Evolutionary conservation across 768 basidiomycete genomes (phyloP).

Genomic region (Boletus rubescentipes): DNA sequence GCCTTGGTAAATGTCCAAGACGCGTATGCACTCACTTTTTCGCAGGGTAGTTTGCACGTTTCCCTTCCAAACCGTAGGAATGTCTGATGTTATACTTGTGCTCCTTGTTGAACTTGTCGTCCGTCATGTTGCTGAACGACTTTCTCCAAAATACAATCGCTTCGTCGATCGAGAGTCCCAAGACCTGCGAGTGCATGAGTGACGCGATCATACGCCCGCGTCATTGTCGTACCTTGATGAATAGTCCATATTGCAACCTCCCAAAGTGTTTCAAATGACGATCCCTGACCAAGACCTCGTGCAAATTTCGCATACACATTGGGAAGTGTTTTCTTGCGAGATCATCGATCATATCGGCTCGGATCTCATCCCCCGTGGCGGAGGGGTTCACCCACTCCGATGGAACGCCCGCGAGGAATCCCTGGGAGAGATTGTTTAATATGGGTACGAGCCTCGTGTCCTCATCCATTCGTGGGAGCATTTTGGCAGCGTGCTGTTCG

Average conservation of each 20-base stretch:
- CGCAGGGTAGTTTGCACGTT: constrained; percentile 91
- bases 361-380: constrained; percentile 64
- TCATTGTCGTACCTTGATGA: constrained; percentile 73
- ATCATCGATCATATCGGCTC: constrained; percentile 92
- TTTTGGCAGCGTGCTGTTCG: constrained; percentile 74
- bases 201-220: neutral
- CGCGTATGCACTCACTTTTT: constrained; percentile 58
- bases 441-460: constrained; percentile 89
- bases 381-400: constrained; percentile 72
- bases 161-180: constrained; percentile 93
- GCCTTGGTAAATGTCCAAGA: neutral
- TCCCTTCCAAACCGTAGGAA: constrained; percentile 91
- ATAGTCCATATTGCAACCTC: constrained; percentile 86
- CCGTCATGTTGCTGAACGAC: constrained; percentile 74
- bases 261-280: constrained; percentile 92
- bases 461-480: constrained; percentile 89
- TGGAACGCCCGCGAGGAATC: constrained; percentile 88
- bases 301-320: constrained; percentile 90
- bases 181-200: constrained; percentile 50
- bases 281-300: constrained; percentile 73
- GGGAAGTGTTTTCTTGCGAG: constrained; percentile 89
- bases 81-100: constrained; percentile 98
- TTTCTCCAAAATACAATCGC: constrained; percentile 92
- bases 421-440: constrained; percentile 87
- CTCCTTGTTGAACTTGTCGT: constrained; percentile 97